Percentiles rank a stretch among this genome's conserved stretches.
Evolutionary conservation across 495 filamentous ascomycete species (phyloP).

Genomic region (Xylaria scruposa): DNA sequence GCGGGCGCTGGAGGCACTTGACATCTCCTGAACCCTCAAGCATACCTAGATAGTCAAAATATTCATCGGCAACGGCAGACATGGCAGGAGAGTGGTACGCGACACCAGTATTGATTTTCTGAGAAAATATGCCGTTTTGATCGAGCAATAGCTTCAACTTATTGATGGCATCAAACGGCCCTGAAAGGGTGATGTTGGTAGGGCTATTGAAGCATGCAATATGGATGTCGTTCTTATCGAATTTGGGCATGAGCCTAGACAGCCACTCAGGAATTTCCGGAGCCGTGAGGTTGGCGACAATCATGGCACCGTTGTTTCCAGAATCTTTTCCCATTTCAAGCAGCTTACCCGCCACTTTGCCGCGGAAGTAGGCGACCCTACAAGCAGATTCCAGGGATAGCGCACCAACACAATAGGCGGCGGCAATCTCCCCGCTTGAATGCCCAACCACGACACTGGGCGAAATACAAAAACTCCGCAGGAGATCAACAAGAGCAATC

Average conservation of each 20-base stretch:
- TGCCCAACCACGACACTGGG: background rate
- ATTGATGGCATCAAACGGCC: background rate
- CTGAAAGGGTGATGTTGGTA: background rate
- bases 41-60: background rate
- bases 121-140: background rate
- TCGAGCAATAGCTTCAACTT: background rate
- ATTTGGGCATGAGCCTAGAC: too few species aligned
- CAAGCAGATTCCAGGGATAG: too few species aligned
- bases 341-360: too few species aligned
- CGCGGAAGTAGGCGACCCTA: too few species aligned
- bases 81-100: background rate
- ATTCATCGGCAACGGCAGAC: background rate
- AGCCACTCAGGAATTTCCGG: too few species aligned
- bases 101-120: background rate
- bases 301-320: too few species aligned
- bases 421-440: background rate
- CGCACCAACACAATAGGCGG: background rate
- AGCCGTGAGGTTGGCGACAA: too few species aligned
- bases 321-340: too few species aligned
- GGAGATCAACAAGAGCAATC: background rate
- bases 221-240: background rate
- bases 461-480: background rate
- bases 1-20: background rate
- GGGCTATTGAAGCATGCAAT: background rate
- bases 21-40: background rate